phyloP scores from a whole-genome alignment of 352 stramenopile genomes.

The Phytophthora idaei region DNA sequence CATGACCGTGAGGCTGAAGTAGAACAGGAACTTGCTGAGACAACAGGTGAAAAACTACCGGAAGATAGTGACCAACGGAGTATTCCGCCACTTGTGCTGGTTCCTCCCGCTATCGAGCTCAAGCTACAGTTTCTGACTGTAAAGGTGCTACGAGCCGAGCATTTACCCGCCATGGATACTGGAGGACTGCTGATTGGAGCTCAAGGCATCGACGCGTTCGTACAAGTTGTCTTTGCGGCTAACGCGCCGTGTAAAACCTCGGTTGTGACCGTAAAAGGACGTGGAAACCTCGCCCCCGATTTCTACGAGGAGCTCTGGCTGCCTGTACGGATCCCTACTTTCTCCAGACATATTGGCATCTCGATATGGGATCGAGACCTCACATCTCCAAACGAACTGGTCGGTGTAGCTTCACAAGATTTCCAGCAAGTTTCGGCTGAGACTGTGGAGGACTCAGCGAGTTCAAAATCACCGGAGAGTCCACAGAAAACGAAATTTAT shows the following conservation, averaged over 20 bases:
- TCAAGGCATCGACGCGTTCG: slow-evolving; percentile 84
- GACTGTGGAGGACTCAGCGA: neutral
- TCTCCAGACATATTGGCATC: slow-evolving; percentile 73
- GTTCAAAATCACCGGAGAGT: neutral
- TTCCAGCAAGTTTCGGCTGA: slow-evolving; percentile 59
- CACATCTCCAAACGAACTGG: slow-evolving; percentile 70
- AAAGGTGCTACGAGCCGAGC: slow-evolving; percentile 76
- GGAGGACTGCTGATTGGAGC: slow-evolving; percentile 31
- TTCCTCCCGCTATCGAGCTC: slow-evolving; percentile 80
- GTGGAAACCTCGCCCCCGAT: slow-evolving; percentile 49
- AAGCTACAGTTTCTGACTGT: slow-evolving; percentile 83
- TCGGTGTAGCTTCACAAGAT: slow-evolving; percentile 72
- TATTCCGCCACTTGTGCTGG: slow-evolving; percentile 54
- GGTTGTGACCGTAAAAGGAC: slow-evolving; percentile 69
- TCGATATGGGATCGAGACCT: slow-evolving; percentile 86
- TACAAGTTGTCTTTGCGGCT: slow-evolving; percentile 73
- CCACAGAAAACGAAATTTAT: slow-evolving; percentile 10
- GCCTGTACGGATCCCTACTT: slow-evolving; percentile 75
- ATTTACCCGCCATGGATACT: slow-evolving; percentile 84
- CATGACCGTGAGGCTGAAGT: slow-evolving; percentile 78
- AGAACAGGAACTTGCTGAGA: slow-evolving; percentile 49
- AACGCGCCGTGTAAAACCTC: slow-evolving; percentile 52
- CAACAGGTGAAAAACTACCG: slow-evolving; percentile 10
- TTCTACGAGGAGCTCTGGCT: slow-evolving; percentile 90
- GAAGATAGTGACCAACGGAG: slow-evolving; percentile 13